Percentiles rank a stretch among this genome's conserved stretches.
These are phyloP conservation scores for Rubia balearica DNA, from an alignment of 305 asterid species.

Conservation along the genomic window DNA sequence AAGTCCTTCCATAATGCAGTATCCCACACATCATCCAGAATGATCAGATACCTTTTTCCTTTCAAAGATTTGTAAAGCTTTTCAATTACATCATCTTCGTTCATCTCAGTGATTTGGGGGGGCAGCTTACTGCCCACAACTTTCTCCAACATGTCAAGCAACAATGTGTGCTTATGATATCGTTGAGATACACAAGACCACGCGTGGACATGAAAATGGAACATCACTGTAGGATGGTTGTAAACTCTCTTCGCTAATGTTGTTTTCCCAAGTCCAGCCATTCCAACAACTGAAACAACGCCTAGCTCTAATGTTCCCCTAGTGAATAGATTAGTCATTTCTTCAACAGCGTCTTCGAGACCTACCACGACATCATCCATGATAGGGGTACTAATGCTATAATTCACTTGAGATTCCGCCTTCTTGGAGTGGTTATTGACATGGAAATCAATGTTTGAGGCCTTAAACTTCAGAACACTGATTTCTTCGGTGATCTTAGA, in stretches of 20 bases:
- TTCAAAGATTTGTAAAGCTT: constrained; percentile 4
- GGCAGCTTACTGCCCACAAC: neutral
- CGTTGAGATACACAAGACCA: constrained; percentile 12
- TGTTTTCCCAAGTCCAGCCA: constrained; percentile 5
- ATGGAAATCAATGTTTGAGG: neutral
- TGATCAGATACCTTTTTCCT: constrained; percentile 6
- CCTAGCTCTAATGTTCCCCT: neutral
- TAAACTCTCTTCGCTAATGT: constrained; percentile 7
- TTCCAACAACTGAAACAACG: neutral
- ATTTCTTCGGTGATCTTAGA: neutral
- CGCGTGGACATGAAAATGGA: constrained; percentile 1
- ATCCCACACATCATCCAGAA: constrained; percentile 11
- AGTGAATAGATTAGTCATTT: neutral
- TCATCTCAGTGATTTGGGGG: neutral
- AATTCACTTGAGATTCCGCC: neutral
- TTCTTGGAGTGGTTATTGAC: neutral
- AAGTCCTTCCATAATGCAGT: constrained; percentile 5
- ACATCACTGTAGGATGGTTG: neutral
- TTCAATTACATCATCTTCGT: constrained; percentile 7
- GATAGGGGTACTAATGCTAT: neutral
- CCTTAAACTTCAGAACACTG: neutral
- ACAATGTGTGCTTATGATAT: neutral
- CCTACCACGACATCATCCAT: constrained; percentile 6
- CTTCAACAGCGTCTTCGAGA: neutral
- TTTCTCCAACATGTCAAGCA: constrained; percentile 2